Evolutionary conservation across 169 alveolate genomes (phyloP), one percentile per base, ranked within the genome.

Genomic region (Theileria equi): DNA sequence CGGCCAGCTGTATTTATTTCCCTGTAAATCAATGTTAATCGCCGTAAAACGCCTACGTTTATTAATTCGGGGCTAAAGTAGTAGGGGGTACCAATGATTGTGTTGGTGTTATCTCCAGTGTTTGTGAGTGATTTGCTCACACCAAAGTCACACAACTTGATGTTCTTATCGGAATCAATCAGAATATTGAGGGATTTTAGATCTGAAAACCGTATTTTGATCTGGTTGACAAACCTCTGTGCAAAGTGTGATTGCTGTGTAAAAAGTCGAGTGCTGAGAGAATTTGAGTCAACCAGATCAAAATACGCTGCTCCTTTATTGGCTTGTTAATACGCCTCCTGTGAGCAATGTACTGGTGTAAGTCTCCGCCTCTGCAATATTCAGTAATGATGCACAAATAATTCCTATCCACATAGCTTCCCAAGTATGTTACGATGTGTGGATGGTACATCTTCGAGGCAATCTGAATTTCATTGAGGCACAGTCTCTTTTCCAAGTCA

Each of bases 41-140:
- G n/a, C 4, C 5, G 10, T 1, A 26, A 21, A 38, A 13, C 25
- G 68, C 86, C 4, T 31, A 77, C 86, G 58, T 58, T 64, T 32
- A 99, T 96, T 52, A 97, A 93, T 89, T 98, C 99, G 0, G 99
- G 99, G 26, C 99, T 94, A 80, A 98, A 84, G 89, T 97, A 98
- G 90, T 95, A 98, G 0, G 99, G 99, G 4, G 99, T 98, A 43
- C 99, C 99, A 34, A 96, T 95, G 84, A 93, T 86, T 11, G 99
- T 96, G 50, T 89, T 82, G 21, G 99, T 99, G 84, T 94, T 94
- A 53, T 96, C 96, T 26, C 88, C 81, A 0, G 99, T 91, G 68
- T 91, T 88, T 47, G 92, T 94, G 43, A 97, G 90, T 21, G 95
- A 94, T 84, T 95, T 94, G 65, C 95, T 83, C 48, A 95, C 94